Evolutionary conservation across 208 protist species (phyloP).

Genomic region (Borovskyia barvae): DNA sequence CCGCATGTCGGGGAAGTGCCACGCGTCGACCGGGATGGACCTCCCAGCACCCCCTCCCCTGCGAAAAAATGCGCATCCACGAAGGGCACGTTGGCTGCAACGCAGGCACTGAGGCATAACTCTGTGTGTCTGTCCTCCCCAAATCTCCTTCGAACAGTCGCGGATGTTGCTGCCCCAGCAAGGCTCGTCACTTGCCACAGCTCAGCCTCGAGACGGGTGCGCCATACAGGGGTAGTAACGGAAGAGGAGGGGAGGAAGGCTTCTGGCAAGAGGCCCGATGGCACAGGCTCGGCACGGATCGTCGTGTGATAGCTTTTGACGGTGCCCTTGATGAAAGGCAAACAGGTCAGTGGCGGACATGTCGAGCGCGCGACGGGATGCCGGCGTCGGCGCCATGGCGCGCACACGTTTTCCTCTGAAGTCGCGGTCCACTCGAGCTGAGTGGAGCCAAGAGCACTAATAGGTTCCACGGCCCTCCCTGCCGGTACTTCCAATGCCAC

Average conservation of each 20-base stretch:
- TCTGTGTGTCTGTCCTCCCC: not conserved
- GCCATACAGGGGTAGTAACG: not conserved
- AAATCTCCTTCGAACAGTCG: not conserved
- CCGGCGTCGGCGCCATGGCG: not conserved
- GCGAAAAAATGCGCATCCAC: conserved; percentile 30
- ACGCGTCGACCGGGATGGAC: no score
- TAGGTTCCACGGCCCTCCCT: not conserved
- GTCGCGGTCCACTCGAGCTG: conserved; percentile 13
- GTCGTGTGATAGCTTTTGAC: conserved; percentile 11
- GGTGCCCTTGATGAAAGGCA: conserved; percentile 11
- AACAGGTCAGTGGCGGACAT: conserved; percentile 11
- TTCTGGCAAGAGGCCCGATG: not conserved
- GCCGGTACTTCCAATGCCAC: conserved; percentile 11
- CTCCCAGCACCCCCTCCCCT: conserved; percentile 22
- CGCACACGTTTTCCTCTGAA: not conserved
- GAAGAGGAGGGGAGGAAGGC: not conserved
- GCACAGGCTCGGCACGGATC: conserved; percentile 2
- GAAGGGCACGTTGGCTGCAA: conserved; percentile 21
- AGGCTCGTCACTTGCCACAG: not conserved
- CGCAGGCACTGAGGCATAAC: not conserved
- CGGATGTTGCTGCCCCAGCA: not conserved
- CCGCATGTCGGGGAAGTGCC: no score
- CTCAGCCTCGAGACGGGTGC: conserved; percentile 1
- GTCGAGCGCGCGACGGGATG: not conserved
- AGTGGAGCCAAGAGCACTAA: conserved; percentile 12